phyloP scores from a whole-genome alignment of 225 moss, liverwort and hornwort genomes.

The Bryum argenteum region DNA sequence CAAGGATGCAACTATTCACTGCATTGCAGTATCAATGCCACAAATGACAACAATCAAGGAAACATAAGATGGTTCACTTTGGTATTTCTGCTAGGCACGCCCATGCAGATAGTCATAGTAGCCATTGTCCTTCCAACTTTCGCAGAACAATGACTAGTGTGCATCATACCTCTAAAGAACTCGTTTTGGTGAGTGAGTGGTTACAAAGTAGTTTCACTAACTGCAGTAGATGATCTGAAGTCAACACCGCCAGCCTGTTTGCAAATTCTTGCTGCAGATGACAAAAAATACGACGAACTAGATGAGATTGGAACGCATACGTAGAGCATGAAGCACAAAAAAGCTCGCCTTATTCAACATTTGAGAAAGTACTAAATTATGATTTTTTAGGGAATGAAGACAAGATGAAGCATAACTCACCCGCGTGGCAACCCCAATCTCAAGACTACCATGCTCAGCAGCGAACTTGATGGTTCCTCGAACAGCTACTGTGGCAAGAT shows the following conservation, averaged over 20 bases:
- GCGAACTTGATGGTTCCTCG: conserved; percentile 75
- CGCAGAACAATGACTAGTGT: conserved; percentile 14
- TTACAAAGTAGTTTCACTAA: conserved; percentile 80
- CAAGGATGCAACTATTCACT: not conserved
- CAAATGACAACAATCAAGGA: conserved; percentile 22
- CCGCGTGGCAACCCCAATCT: conserved; percentile 65
- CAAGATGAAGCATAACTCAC: conserved; percentile 39
- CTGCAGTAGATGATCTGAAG: conserved; percentile 75
- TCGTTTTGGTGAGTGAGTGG: conserved; percentile 55
- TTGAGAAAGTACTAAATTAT: not conserved
- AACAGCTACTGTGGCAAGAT: conserved; percentile 76
- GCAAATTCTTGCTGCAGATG: conserved; percentile 82
- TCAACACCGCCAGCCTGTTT: conserved; percentile 76
- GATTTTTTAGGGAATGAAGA: not conserved
- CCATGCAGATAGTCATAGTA: conserved; percentile 14
- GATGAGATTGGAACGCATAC: conserved; percentile 22
- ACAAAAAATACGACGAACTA: conserved; percentile 28
- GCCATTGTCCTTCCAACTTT: not conserved
- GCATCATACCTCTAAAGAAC: conserved; percentile 67
- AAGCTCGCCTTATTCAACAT: not conserved
- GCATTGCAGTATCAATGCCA: conserved; percentile 5
- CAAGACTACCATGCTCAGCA: conserved; percentile 61
- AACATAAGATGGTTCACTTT: not conserved
- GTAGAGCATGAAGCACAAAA: conserved; percentile 4
- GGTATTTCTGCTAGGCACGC: conserved; percentile 1